A percentile compares a stretch with the other conserved stretches of the same genome.
Conservation (phyloP, 306 rosid species). For the Vicia sativa region DNA sequence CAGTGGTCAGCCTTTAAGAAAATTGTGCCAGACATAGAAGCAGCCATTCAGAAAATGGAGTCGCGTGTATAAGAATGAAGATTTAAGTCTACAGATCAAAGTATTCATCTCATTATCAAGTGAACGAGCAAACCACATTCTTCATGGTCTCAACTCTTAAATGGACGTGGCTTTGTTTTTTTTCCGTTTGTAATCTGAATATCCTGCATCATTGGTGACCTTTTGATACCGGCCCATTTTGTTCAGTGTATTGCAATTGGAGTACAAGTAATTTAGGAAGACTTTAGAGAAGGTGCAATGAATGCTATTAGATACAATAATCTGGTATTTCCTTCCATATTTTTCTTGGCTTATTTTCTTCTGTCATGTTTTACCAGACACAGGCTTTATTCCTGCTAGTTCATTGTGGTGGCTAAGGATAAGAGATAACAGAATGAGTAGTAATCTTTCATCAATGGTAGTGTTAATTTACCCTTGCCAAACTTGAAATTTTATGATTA, state of each 20-base stretch:
- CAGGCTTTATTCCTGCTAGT: background rate
- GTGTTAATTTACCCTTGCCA: too few species aligned
- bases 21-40: constrained; percentile 75
- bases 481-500: too few species aligned
- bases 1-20: constrained; percentile 82
- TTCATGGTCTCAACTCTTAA: constrained; percentile 25
- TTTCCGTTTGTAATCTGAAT: constrained; percentile 2
- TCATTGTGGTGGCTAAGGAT: background rate
- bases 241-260: constrained; percentile 34
- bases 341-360: background rate
- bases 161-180: constrained; percentile 18
- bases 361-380: background rate
- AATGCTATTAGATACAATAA: background rate
- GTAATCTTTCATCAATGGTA: too few species aligned
- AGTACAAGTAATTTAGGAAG: constrained; percentile 33
- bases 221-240: constrained; percentile 36
- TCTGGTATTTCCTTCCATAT: constrained; percentile 1
- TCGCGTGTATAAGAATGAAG: constrained; percentile 42
- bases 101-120: constrained; percentile 23
- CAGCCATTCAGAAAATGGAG: constrained; percentile 74
- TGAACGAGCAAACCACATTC: constrained; percentile 6
- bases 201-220: constrained; percentile 22
- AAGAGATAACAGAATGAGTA: too few species aligned
- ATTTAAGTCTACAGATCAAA: constrained; percentile 28
- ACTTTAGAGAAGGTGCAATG: constrained; percentile 7